Conservation (phyloP, 371 early-diverging fungal genomes). For the Antonospora locustae region DNA sequence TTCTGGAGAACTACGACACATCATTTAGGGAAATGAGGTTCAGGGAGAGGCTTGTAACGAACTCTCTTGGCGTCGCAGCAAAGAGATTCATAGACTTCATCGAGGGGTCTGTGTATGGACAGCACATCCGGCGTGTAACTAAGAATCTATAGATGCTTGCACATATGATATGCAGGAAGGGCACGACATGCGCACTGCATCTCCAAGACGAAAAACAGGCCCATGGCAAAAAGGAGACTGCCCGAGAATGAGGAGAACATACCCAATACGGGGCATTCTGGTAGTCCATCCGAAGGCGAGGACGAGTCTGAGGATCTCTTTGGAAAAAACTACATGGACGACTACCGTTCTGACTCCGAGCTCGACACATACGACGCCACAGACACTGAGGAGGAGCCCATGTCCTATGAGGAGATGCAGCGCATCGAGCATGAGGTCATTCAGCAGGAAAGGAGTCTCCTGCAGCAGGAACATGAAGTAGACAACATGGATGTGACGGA, state of each 20-base stretch:
- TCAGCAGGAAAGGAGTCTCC: not conserved
- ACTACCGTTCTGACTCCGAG: conserved; percentile 23
- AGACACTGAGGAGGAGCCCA: not conserved
- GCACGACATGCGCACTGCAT: too few relatives aligned
- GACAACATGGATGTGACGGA: conserved; percentile 11
- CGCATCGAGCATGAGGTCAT: not conserved
- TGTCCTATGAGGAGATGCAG: too few relatives aligned
- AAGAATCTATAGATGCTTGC: too few relatives aligned
- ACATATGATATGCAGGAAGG: too few relatives aligned
- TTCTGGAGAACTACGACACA: too few relatives aligned
- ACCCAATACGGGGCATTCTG: not conserved
- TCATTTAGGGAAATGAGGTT: too few relatives aligned
- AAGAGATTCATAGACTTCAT: too few relatives aligned
- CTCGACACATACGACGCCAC: not conserved
- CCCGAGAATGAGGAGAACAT: not conserved
- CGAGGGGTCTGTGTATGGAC: too few relatives aligned
- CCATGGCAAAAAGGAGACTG: not conserved
- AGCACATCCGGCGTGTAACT: too few relatives aligned
- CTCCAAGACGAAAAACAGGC: conserved; percentile 4
- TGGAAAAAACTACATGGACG: conserved; percentile 3
- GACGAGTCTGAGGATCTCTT: conserved; percentile 17
- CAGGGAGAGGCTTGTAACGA: too few relatives aligned
- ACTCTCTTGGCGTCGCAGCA: too few relatives aligned
- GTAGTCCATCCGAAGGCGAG: conserved; percentile 3
- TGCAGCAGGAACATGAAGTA: not conserved